Evolutionary conservation across 2,329 filamentous ascomycete species (phyloP).

Genomic region (Fusarium euwallaceae): DNA sequence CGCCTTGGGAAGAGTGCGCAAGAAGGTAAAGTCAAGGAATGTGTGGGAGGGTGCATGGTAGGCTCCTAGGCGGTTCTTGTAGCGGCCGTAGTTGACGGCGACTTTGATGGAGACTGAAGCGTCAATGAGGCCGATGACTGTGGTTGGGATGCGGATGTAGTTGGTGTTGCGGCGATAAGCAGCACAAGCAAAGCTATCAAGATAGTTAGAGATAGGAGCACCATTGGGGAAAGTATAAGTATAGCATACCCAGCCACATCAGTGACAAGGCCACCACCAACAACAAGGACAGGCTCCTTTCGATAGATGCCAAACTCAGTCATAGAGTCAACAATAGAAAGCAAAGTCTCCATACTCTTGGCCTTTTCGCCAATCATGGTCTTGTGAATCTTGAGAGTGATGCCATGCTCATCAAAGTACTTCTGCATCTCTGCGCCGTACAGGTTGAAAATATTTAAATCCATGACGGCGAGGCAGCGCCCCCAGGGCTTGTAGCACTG

Average conservation of each 20-base stretch:
- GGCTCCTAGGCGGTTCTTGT: slow-evolving; percentile 80
- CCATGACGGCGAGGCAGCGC: slow-evolving; percentile 76
- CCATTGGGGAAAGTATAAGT: neutral
- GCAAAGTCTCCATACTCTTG: slow-evolving; percentile 77
- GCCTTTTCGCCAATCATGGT: slow-evolving; percentile 82
- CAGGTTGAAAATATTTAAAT: slow-evolving; percentile 77
- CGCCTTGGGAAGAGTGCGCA: slow-evolving; percentile 74
- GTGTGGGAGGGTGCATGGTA: slow-evolving; percentile 80
- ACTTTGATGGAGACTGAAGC: slow-evolving; percentile 83
- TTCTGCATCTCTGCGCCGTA: slow-evolving; percentile 75
- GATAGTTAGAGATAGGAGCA: neutral
- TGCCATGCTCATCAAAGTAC: slow-evolving; percentile 75
- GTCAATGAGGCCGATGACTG: slow-evolving; percentile 81
- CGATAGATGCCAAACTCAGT: slow-evolving; percentile 78
- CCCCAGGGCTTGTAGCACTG: slow-evolving; percentile 75
- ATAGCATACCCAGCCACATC: slow-evolving; percentile 77
- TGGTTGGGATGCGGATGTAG: slow-evolving; percentile 80
- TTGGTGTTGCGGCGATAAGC: slow-evolving; percentile 80
- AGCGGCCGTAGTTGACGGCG: slow-evolving; percentile 82
- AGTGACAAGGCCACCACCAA: slow-evolving; percentile 78
- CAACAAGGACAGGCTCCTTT: slow-evolving; percentile 76
- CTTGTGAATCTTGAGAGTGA: slow-evolving; percentile 75
- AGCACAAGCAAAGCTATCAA: slow-evolving; percentile 75
- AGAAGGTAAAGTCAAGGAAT: slow-evolving; percentile 80
- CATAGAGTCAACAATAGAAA: slow-evolving; percentile 80